These are phyloP conservation scores for Rhizomucor pusillus DNA, from an alignment of 371 early-diverging fungal genomes.

Conservation along the genomic window DNA sequence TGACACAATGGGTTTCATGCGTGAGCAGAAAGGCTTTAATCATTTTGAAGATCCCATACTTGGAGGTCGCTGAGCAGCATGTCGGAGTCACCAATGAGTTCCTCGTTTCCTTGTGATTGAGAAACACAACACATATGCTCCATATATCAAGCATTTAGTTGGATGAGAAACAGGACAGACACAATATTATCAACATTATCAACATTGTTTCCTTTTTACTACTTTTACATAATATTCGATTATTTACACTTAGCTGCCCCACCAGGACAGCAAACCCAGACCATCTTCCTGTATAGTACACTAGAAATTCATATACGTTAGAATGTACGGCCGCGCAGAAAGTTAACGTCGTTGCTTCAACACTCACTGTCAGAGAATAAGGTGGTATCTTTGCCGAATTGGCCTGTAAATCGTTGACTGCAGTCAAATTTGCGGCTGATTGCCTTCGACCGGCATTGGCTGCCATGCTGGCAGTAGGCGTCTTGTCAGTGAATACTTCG, in stretches of 20 bases:
- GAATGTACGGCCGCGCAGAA: too few relatives aligned
- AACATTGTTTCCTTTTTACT: constrained; percentile 3
- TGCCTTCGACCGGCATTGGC: constrained; percentile 28
- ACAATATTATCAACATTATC: background rate
- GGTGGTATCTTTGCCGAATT: constrained; percentile 61
- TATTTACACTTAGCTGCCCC: constrained; percentile 45
- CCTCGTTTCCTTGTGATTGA: too few relatives aligned
- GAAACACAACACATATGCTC: too few relatives aligned
- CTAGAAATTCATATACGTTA: constrained; percentile 17
- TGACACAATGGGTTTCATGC: too few relatives aligned
- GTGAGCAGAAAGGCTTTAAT: too few relatives aligned
- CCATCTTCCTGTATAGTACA: constrained; percentile 73
- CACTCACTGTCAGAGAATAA: constrained; percentile 57
- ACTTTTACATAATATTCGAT: too few relatives aligned
- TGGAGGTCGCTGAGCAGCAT: too few relatives aligned
- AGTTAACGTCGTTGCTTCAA: background rate
- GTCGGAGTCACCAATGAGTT: too few relatives aligned
- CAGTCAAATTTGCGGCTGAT: constrained; percentile 45
- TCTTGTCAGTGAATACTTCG: constrained; percentile 78
- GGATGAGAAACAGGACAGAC: background rate
- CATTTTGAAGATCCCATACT: too few relatives aligned
- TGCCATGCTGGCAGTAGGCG: constrained; percentile 54
- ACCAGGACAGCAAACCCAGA: constrained; percentile 77
- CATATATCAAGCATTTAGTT: too few relatives aligned
- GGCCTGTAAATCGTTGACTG: constrained; percentile 48